Conservation (phyloP, 1,284 basidiomycete species). For the Vanrija sp. region DNA sequence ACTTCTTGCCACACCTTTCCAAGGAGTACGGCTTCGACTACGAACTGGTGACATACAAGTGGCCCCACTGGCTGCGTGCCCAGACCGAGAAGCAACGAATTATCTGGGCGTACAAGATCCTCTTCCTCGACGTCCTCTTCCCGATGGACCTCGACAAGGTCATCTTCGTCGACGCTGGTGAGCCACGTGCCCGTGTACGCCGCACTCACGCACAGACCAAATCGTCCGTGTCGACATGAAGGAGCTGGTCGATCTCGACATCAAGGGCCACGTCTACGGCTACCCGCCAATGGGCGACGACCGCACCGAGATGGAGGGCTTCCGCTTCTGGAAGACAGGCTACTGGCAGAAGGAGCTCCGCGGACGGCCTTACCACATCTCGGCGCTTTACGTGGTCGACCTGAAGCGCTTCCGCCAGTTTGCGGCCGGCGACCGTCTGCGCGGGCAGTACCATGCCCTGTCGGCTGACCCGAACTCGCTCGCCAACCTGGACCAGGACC, state of each 20-base stretch:
- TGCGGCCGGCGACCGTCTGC: slow-evolving; percentile 64
- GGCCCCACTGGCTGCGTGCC: slow-evolving; percentile 94
- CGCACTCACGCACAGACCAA: slow-evolving; percentile 57
- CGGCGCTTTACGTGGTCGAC: slow-evolving; percentile 89
- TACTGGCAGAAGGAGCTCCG: slow-evolving; percentile 85
- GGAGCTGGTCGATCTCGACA: slow-evolving; percentile 84
- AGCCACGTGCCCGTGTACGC: background rate
- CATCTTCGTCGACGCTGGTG: slow-evolving; percentile 87
- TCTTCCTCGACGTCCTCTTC: slow-evolving; percentile 97
- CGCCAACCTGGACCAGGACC: slow-evolving; percentile 93
- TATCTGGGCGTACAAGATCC: slow-evolving; percentile 99
- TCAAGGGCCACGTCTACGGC: slow-evolving; percentile 86
- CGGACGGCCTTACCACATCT: slow-evolving; percentile 82
- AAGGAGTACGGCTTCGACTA: slow-evolving; percentile 85
- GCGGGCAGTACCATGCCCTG: slow-evolving; percentile 85
- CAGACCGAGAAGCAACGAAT: slow-evolving; percentile 97
- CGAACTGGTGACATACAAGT: slow-evolving; percentile 96
- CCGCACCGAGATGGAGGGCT: slow-evolving; percentile 91
- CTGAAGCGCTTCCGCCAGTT: slow-evolving; percentile 89
- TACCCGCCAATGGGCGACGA: slow-evolving; percentile 98
- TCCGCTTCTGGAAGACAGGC: slow-evolving; percentile 93
- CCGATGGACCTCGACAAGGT: slow-evolving; percentile 97
- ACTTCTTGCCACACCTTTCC: slow-evolving; percentile 91
- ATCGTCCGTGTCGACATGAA: slow-evolving; percentile 94
- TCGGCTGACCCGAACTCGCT: slow-evolving; percentile 91